Evolutionary conservation across 495 filamentous ascomycete genomes (phyloP), one percentile per base, ranked within the genome.

Genomic region (Pyrenula aspistea): DNA sequence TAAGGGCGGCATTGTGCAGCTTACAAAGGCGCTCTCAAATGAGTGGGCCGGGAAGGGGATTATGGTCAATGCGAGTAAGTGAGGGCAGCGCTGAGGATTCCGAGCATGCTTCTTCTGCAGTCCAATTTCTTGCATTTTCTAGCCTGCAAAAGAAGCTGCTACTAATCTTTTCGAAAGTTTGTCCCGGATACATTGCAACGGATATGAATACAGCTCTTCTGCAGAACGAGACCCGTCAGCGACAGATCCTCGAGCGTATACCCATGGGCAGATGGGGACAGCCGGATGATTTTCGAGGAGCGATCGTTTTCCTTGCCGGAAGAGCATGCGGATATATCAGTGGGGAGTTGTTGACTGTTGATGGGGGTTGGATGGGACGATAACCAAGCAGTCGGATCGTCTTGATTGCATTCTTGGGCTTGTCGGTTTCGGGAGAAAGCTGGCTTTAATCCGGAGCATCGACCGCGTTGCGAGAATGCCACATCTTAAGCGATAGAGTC

Each of bases 131-230:
- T n/a, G n/a, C n/a, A n/a, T n/a, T n/a, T n/a, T n/a, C n/a, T n/a
- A n/a, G n/a, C n/a, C n/a, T n/a, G n/a, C n/a, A n/a, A n/a, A 19
- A 49, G 51, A 25, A 68, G 71, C 60, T 70, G 71, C 23, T 42
- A 15, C 31, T 42, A 15, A 42, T 42, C 31, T 42, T 15, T 42
- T 4, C 31, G 31, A 4, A 4, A 42, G 31, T 42, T 15, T 42
- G 31, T 15, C 82, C 82, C 1, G 82, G 83, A 1, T 95, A 95
- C 63, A 86, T 96, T 55, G 88, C 79, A 49, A 96, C 91, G 8
- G 90, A 95, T 53, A 96, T 96, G 91, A 96, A 95, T 66, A 77
- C 73, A 50, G 91, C 89, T 3, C 66, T 96, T 65, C 80, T 95
- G 49, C 78, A 84, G 19, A 85, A 96, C 63, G 61, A 76, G 57